Conservation (phyloP, 2,329 filamentous ascomycete genomes). For the Alternaria sp. region DNA sequence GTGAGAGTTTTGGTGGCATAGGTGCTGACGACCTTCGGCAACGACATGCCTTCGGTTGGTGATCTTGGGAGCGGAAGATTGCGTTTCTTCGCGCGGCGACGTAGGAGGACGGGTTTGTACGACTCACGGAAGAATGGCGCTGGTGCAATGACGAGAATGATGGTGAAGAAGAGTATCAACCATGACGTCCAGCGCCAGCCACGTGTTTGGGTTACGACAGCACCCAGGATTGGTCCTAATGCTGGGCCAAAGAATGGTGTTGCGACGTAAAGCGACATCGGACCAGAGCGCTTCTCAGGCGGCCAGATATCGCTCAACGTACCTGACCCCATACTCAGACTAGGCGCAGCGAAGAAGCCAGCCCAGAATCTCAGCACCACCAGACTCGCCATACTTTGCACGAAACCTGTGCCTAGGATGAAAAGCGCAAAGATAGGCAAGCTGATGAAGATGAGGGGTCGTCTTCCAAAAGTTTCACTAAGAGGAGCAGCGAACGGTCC, state of each 20-base stretch:
- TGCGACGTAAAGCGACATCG: slow-evolving; percentile 44
- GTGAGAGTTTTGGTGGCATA: slow-evolving; percentile 45
- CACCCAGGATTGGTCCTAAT: slow-evolving; percentile 52
- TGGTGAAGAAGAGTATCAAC: slow-evolving; percentile 52
- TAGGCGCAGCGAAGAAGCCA: slow-evolving; percentile 42
- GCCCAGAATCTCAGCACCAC: slow-evolving; percentile 69
- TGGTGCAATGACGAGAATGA: slow-evolving; percentile 41
- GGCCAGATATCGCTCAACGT: slow-evolving; percentile 50
- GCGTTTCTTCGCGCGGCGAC: slow-evolving; percentile 39
- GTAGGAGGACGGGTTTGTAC: slow-evolving; percentile 60
- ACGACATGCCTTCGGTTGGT: slow-evolving; percentile 16
- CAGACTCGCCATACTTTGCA: slow-evolving; percentile 73
- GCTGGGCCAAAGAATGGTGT: slow-evolving; percentile 50
- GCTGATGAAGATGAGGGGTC: slow-evolving; percentile 73
- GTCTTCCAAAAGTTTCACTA: slow-evolving; percentile 75
- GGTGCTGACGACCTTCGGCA: slow-evolving; percentile 6
- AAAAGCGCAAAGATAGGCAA: slow-evolving; percentile 69
- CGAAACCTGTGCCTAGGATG: slow-evolving; percentile 53
- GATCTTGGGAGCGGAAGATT: slow-evolving; percentile 8
- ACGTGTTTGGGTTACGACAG: slow-evolving; percentile 48
- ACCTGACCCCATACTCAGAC: slow-evolving; percentile 51
- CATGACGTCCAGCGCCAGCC: slow-evolving; percentile 54
- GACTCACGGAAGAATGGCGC: slow-evolving; percentile 61
- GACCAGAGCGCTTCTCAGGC: slow-evolving; percentile 39
- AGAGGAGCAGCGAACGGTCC: slow-evolving; percentile 77